These are phyloP conservation scores for Phenoliferia sp. DNA, from an alignment of 1,284 basidiomycete species.

Conservation along the genomic window DNA sequence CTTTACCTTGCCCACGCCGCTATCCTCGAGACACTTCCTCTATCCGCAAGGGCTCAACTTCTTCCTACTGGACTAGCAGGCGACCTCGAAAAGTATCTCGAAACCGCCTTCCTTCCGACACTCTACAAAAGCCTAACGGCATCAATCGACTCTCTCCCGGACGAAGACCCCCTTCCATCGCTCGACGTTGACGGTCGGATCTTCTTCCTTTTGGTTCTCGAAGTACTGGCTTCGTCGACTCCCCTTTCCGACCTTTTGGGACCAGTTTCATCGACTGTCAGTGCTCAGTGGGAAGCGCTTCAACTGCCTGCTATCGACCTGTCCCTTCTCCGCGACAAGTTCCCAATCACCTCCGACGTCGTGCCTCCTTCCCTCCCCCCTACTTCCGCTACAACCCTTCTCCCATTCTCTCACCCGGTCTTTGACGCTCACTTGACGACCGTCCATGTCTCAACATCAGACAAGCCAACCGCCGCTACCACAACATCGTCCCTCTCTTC, in stretches of 20 bases:
- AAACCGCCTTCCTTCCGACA: conserved; percentile 18
- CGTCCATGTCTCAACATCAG: conserved; percentile 42
- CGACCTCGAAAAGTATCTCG: conserved; percentile 20
- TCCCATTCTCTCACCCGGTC: conserved; percentile 54
- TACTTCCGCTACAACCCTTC: conserved; percentile 37
- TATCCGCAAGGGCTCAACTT: conserved; percentile 25
- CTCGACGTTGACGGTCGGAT: conserved; percentile 51
- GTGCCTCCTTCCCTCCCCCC: not conserved
- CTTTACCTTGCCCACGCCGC: conserved; percentile 26
- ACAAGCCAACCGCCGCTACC: conserved; percentile 29
- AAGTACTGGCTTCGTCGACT: conserved; percentile 34
- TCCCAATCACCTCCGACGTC: not conserved
- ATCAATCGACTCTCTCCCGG: conserved; percentile 19
- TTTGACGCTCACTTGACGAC: conserved; percentile 50
- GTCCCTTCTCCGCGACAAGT: conserved; percentile 17
- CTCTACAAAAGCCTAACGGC: conserved; percentile 21
- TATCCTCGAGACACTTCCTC: conserved; percentile 24
- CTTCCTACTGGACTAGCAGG: conserved; percentile 13
- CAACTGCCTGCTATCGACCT: conserved; percentile 19
- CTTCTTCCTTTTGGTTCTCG: conserved; percentile 48
- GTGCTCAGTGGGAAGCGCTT: conserved; percentile 18
- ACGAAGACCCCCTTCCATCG: conserved; percentile 40
- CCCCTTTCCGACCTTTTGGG: conserved; percentile 23
- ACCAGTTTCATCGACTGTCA: conserved; percentile 9
- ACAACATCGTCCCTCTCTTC: conserved; percentile 42